Evolutionary conservation across 73 alveolate species (phyloP).

Genomic region (Paramecium tetraurelia): DNA sequence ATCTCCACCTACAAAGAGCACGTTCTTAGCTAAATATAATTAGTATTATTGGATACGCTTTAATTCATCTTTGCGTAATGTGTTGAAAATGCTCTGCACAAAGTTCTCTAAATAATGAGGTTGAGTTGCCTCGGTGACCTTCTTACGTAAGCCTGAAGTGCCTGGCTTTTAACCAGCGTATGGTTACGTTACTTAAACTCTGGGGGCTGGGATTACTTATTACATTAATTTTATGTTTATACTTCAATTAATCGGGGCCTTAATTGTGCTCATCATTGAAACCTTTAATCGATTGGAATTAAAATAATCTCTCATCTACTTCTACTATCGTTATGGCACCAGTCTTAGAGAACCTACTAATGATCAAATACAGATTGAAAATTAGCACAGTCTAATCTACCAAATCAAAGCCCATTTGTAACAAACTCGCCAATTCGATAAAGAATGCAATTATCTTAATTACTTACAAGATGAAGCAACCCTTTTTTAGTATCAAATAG

Average conservation of each 20-base stretch:
- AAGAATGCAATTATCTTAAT: not conserved
- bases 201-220: constrained; percentile 1
- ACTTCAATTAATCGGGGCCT: constrained; percentile 7
- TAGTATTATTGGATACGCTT: constrained; percentile 61
- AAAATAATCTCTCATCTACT: not conserved
- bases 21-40: constrained; percentile 59
- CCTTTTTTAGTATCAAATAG: not conserved
- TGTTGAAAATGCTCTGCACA: constrained; percentile 88
- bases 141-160: constrained; percentile 97
- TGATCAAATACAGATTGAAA: not conserved
- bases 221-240: not conserved
- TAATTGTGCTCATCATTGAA: not conserved
- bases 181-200: constrained; percentile 73
- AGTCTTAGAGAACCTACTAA: not conserved
- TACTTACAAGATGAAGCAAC: not conserved
- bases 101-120: constrained; percentile 92
- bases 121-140: constrained; percentile 84
- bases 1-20: constrained; percentile 97
- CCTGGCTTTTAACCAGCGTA: constrained; percentile 96
- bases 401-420: not conserved
- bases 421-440: not conserved
- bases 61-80: constrained; percentile 80
- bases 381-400: not conserved
- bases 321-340: not conserved
- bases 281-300: not conserved